Evolutionary conservation across 2,329 filamentous ascomycete species (phyloP).

Genomic region (Torrubiellomyces zombiae): DNA sequence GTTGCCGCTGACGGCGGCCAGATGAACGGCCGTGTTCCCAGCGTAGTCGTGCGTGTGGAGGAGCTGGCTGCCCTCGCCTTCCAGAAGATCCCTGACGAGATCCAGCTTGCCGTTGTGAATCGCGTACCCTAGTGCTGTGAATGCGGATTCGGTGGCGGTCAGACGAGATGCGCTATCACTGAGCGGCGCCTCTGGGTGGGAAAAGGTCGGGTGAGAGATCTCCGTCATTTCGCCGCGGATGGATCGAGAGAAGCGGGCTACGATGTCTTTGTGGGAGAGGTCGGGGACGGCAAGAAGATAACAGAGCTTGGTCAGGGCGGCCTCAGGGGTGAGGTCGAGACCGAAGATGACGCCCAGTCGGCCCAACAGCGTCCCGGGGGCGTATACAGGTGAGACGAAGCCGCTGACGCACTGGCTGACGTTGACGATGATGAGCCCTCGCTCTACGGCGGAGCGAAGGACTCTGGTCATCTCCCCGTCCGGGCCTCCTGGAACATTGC

Average conservation of each 20-base stretch:
- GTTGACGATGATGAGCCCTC: slow-evolving; percentile 76
- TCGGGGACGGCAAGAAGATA: slow-evolving; percentile 60
- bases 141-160: slow-evolving; percentile 40
- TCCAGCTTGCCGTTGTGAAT: slow-evolving; percentile 55
- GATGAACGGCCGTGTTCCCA: slow-evolving; percentile 54
- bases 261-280: slow-evolving; percentile 48
- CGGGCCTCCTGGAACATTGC: slow-evolving; percentile 71
- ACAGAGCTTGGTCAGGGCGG: slow-evolving; percentile 77
- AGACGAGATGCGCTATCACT: slow-evolving; percentile 25
- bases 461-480: slow-evolving; percentile 67
- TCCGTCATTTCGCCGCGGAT: slow-evolving; percentile 79
- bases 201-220: slow-evolving; percentile 53
- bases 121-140: slow-evolving; percentile 65
- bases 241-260: slow-evolving; percentile 53
- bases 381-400: slow-evolving; percentile 64
- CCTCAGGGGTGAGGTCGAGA: slow-evolving; percentile 77
- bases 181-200: slow-evolving; percentile 47
- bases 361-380: slow-evolving; percentile 60
- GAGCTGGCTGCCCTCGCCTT: slow-evolving; percentile 45
- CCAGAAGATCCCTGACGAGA: slow-evolving; percentile 49
- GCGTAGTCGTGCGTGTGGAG: slow-evolving; percentile 66
- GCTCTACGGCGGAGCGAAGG: slow-evolving; percentile 57
- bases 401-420: slow-evolving; percentile 76
- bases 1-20: slow-evolving; percentile 38
- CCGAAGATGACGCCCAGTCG: slow-evolving; percentile 78